A percentile compares a stretch with the other conserved stretches of the same genome.
Conservation (phyloP, 2,329 filamentous ascomycete species). For the Nectriaceae sp. region DNA sequence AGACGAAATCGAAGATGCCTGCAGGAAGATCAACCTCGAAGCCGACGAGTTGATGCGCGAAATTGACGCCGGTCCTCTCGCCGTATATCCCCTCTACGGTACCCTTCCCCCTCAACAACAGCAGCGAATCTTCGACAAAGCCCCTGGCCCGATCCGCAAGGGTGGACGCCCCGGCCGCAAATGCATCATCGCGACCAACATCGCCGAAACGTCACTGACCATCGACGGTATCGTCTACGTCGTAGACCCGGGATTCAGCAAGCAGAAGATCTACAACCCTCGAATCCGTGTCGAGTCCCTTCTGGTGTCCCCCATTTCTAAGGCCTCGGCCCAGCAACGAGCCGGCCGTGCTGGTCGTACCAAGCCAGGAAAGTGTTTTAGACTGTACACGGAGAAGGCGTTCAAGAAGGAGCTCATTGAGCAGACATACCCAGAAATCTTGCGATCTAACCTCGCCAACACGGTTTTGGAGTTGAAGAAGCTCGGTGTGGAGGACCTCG, state of each 20-base stretch:
- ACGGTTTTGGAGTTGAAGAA: slow-evolving; percentile 98
- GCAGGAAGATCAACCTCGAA: slow-evolving; percentile 87
- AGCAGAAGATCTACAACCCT: slow-evolving; percentile 99
- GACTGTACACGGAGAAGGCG: slow-evolving; percentile 89
- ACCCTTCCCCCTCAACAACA: slow-evolving; percentile 90
- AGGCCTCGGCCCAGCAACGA: slow-evolving; percentile 94
- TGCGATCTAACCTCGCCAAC: slow-evolving; percentile 90
- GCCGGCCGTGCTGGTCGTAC: slow-evolving; percentile 99
- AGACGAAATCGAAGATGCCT: slow-evolving; percentile 97
- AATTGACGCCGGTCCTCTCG: slow-evolving; percentile 85
- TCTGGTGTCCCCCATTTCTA: slow-evolving; percentile 96
- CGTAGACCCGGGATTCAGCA: slow-evolving; percentile 98
- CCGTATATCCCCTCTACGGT: slow-evolving; percentile 92
- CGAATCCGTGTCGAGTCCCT: slow-evolving; percentile 95
- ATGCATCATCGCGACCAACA: slow-evolving; percentile 93
- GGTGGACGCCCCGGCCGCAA: slow-evolving; percentile 90
- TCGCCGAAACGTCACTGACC: slow-evolving; percentile 94
- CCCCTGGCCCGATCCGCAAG: slow-evolving; percentile 70
- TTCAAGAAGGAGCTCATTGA: slow-evolving; percentile 99
- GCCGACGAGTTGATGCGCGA: slow-evolving; percentile 90
- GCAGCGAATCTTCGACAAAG: slow-evolving; percentile 91
- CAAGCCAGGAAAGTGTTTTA: slow-evolving; percentile 96
- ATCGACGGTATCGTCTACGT: slow-evolving; percentile 99
- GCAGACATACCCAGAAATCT: slow-evolving; percentile 93
- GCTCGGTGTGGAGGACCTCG: slow-evolving; percentile 89